Evolutionary conservation across 148 eudicot species (phyloP).

Genomic region (Rhododendron molle): DNA sequence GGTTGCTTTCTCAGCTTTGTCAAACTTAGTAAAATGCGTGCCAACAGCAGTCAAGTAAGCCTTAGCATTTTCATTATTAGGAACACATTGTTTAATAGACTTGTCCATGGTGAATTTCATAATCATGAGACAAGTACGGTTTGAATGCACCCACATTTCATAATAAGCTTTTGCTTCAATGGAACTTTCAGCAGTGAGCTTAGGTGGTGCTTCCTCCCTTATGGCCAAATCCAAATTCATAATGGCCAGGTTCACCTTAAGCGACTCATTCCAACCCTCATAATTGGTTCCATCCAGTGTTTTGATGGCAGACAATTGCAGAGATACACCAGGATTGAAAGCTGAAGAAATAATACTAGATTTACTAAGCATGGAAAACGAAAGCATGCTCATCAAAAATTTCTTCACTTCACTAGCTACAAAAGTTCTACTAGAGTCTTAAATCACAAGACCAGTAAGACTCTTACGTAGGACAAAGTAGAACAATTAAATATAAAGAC

Average conservation of each 20-base stretch:
- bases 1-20: not conserved
- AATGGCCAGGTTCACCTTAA: not conserved
- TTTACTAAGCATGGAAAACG: not conserved
- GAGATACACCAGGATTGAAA: not conserved
- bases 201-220: not conserved
- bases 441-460: not conserved
- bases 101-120: not conserved
- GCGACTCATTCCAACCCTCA: not conserved
- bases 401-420: not conserved
- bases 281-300: not conserved
- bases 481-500: not conserved
- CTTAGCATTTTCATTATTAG: not conserved
- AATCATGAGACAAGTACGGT: not conserved
- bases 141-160: not conserved
- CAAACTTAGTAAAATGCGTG: not conserved
- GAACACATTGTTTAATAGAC: not conserved
- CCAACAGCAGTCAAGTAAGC: not conserved
- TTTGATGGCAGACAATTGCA: not conserved
- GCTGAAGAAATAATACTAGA: not conserved
- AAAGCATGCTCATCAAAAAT: not conserved
- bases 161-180: not conserved
- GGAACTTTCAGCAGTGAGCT: not conserved
- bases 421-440: not conserved
- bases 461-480: not conserved
- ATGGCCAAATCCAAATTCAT: not conserved